phyloP scores from a whole-genome alignment of 441 rosid genomes.

The Pelargonium cotyledonis region DNA sequence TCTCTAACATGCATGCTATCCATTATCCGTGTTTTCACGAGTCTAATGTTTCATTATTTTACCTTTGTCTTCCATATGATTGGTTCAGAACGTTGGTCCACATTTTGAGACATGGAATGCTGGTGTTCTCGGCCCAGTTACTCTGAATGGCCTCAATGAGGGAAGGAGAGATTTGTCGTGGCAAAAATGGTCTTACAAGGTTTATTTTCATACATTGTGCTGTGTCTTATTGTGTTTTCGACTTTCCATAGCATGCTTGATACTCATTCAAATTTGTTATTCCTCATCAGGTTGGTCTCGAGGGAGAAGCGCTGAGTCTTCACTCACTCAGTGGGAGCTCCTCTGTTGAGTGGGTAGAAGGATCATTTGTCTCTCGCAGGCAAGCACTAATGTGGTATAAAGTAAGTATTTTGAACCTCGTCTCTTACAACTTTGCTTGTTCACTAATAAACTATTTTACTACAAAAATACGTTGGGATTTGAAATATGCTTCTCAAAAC shows the following conservation, averaged over 20 bases:
- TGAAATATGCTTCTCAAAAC: too few relatives aligned
- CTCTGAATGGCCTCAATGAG: slow-evolving; percentile 59
- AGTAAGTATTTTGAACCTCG: slow-evolving; percentile 36
- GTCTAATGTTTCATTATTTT: not conserved
- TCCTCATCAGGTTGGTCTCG: slow-evolving; percentile 65
- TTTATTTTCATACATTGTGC: slow-evolving; percentile 22
- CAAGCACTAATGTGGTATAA: slow-evolving; percentile 92
- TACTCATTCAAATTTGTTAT: slow-evolving; percentile 14
- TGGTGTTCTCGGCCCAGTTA: slow-evolving; percentile 92
- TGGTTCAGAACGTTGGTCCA: slow-evolving; percentile 81
- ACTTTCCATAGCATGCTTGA: not conserved
- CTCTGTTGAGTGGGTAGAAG: slow-evolving; percentile 82
- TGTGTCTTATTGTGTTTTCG: not conserved
- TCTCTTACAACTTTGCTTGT: not conserved
- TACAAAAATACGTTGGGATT: too few relatives aligned
- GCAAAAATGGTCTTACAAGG: slow-evolving; percentile 98
- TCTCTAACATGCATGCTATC: not conserved
- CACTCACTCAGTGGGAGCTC: slow-evolving; percentile 83
- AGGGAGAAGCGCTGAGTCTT: slow-evolving; percentile 80
- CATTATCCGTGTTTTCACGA: not conserved
- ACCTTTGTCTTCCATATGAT: not conserved
- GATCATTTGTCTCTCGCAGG: slow-evolving; percentile 62
- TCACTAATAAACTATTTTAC: not conserved
- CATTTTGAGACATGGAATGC: slow-evolving; percentile 97
- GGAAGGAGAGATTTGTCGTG: slow-evolving; percentile 85